A percentile compares a stretch with the other conserved stretches of the same genome.
These are phyloP conservation scores for Dacryopinax primogenitus DNA, from an alignment of 768 basidiomycete species.

Conservation along the genomic window DNA sequence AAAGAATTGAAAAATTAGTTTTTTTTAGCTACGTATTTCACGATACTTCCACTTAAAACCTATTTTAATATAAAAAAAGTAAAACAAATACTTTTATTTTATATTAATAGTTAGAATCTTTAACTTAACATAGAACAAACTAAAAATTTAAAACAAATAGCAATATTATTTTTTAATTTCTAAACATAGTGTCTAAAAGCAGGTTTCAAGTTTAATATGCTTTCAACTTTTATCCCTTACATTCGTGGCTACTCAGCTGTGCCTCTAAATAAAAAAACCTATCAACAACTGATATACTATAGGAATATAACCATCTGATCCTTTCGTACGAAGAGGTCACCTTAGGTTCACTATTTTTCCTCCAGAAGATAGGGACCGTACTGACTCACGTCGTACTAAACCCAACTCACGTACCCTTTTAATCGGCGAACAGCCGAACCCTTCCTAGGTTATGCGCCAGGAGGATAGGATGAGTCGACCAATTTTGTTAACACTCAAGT, in stretches of 20 bases:
- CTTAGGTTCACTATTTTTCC: constrained; percentile 18
- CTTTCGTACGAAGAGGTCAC: constrained; percentile 19
- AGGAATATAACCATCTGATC: constrained; percentile 18
- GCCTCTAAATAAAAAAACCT: constrained; percentile 12
- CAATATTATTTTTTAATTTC: constrained; percentile 9
- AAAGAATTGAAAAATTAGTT: not conserved
- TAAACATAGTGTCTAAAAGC: constrained; percentile 18
- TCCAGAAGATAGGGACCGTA: constrained; percentile 21
- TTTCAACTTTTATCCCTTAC: constrained; percentile 20
- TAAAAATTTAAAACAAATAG: too few relatives aligned
- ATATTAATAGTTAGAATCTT: constrained; percentile 4
- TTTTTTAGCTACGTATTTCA: constrained; percentile 13
- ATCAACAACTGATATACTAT: constrained; percentile 22
- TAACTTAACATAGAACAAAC: too few relatives aligned
- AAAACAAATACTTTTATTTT: too few relatives aligned
- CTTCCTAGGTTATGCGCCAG: constrained; percentile 14
- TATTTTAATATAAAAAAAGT: too few relatives aligned
- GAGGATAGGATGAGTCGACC: constrained; percentile 15
- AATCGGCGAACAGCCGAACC: constrained; percentile 16
- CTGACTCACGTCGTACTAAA: constrained; percentile 19
- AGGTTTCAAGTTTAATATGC: constrained; percentile 19
- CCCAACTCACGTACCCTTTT: constrained; percentile 16
- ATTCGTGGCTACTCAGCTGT: constrained; percentile 22
- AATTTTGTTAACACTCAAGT: not conserved
- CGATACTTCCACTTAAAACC: not conserved